A percentile compares a stretch with the other conserved stretches of the same genome.
Evolutionary conservation across 306 rosid genomes (phyloP).

Genomic region (Fagus sylvatica): DNA sequence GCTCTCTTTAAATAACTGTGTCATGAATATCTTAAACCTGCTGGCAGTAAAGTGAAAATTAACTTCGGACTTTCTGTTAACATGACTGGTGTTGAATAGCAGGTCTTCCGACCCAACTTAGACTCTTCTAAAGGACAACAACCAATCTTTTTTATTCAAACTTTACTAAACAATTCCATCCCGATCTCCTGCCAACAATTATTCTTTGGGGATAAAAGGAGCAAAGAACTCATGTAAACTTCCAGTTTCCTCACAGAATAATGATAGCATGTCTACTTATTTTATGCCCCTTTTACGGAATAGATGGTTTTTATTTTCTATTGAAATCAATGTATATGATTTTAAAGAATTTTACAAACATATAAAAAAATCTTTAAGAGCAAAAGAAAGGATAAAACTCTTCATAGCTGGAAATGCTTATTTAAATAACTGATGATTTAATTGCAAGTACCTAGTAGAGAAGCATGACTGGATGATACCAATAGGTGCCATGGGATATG

Average conservation of each 20-base stretch:
- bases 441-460: conserved; percentile 62
- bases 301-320: background rate
- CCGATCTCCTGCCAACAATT: background rate
- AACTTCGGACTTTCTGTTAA: background rate
- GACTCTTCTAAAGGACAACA: background rate
- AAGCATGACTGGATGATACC: conserved; percentile 77
- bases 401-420: background rate
- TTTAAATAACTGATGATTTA: background rate
- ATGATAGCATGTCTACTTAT: background rate
- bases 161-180: background rate
- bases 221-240: background rate
- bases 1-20: background rate
- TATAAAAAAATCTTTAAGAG: background rate
- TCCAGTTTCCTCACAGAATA: background rate
- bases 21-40: background rate
- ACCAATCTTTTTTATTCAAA: background rate
- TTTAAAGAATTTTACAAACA: background rate
- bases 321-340: background rate
- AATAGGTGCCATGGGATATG: conserved; percentile 85
- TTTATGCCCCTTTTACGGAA: background rate
- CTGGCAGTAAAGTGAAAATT: background rate
- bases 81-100: background rate
- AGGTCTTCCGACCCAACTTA: background rate
- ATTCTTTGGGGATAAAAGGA: background rate
- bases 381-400: background rate